Evolutionary conservation across 768 basidiomycete species (phyloP), one percentile per base, ranked within the genome.

Genomic region (Epithele typhae): DNA sequence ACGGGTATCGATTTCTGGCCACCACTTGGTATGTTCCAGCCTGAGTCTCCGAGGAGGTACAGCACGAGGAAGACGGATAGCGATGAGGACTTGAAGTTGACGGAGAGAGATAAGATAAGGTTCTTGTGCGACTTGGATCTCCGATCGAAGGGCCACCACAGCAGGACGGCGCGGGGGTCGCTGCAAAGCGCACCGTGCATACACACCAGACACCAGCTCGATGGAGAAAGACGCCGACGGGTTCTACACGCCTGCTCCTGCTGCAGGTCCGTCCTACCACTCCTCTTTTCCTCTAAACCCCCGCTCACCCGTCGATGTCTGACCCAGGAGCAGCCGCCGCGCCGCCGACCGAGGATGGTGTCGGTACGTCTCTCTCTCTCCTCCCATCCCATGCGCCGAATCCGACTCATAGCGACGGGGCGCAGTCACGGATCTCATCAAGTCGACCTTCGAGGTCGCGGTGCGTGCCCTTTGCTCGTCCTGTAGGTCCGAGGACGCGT

Each of bases 191-290:
- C 42, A 44, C 23, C 37, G 32, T 27, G 24, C 23, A 33, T 6
- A 9, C 17, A 18, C 33, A 36, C 21, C 17, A 11, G 7, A 21
- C 17, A 18, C 35, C 21, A 11, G 25, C 5, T 23, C 8, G 46
- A 76, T 86, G 75, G 73, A 84, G 61, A 89, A 84, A 67, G 86
- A 87, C 64, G 84, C 77, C 43, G 87, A 90, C 45, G 87, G 87
- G 1, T 89, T 90, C 64, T 88, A 84, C 60, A 80, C 74, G 17
- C 74, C 84, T 5, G 71, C 68, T 46, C 74, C 84, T 5, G 71
- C 68, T 46, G 30, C 58, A 8, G 30, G 51, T 50, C 32, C 42
- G 38, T 36, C 12, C 24, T 37, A 15, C 38, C 22, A 14, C 32
- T 32, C 36, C 2, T 24, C 25, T 37, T 43, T 25, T 14, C 30